Conservation (phyloP, 2,329 filamentous ascomycete species). For the Zasmidium angulare region DNA sequence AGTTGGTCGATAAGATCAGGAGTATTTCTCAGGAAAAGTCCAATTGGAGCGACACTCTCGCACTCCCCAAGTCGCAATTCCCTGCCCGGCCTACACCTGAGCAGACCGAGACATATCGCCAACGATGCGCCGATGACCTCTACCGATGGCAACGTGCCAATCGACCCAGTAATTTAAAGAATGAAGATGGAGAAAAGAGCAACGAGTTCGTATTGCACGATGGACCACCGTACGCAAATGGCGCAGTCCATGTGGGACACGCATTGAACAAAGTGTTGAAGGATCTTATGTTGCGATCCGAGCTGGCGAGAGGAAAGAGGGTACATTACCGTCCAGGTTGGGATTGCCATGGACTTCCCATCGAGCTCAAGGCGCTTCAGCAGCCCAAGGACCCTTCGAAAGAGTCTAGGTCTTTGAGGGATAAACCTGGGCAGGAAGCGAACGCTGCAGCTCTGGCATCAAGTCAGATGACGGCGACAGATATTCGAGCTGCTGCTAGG, state of each 20-base stretch:
- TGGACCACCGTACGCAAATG: constrained; percentile 96
- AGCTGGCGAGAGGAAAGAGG: constrained; percentile 73
- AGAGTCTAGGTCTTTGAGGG: constrained; percentile 40
- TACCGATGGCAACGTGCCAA: constrained; percentile 77
- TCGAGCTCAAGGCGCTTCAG: constrained; percentile 91
- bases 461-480: constrained; percentile 45
- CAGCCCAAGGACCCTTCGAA: constrained; percentile 37
- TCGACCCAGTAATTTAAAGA: constrained; percentile 11
- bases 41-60: constrained; percentile 41
- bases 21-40: constrained; percentile 12
- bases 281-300: constrained; percentile 82
- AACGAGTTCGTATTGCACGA: constrained; percentile 82
- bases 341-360: constrained; percentile 97
- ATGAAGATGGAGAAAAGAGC: constrained; percentile 40
- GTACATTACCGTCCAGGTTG: constrained; percentile 88
- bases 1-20: constrained; percentile 12
- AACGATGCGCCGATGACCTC: constrained; percentile 78
- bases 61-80: constrained; percentile 50
- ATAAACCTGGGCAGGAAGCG: constrained; percentile 30
- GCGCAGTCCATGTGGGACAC: constrained; percentile 85
- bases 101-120: constrained; percentile 61
- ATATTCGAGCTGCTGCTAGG: constrained; percentile 64
- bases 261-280: constrained; percentile 96
- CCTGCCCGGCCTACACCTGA: constrained; percentile 44
- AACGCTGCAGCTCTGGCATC: constrained; percentile 32